phyloP scores from a whole-genome alignment of 768 basidiomycete genomes.

The Termitomyces sp. region DNA sequence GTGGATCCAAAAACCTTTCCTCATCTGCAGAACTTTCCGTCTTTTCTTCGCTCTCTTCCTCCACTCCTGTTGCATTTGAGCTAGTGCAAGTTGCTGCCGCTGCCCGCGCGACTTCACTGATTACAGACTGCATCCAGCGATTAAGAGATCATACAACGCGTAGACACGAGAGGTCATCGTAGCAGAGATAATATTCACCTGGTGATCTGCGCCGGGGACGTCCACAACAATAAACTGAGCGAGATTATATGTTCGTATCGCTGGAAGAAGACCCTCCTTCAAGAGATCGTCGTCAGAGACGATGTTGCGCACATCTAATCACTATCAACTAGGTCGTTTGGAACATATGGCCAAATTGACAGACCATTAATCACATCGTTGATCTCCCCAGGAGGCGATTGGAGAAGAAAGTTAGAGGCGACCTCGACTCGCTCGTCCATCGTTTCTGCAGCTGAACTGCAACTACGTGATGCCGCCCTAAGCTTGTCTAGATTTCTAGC shows the following conservation, averaged over 20 bases:
- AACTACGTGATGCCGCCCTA: neutral
- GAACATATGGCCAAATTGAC: conserved; percentile 11
- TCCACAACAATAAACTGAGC: conserved; percentile 85
- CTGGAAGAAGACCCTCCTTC: conserved; percentile 70
- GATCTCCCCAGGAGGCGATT: conserved; percentile 93
- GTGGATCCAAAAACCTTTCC: conserved; percentile 80
- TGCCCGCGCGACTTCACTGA: conserved; percentile 67
- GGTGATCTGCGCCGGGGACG: conserved; percentile 70
- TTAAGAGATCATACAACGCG: conserved; percentile 1
- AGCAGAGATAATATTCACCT: conserved; percentile 41
- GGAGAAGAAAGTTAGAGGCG: conserved; percentile 76
- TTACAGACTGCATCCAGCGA: conserved; percentile 54
- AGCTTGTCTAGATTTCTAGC: neutral
- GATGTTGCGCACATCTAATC: conserved; percentile 82
- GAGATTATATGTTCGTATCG: conserved; percentile 79
- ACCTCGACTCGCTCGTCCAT: conserved; percentile 72
- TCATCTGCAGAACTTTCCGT: conserved; percentile 32
- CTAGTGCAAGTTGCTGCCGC: conserved; percentile 15
- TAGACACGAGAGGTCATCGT: neutral
- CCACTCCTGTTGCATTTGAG: neutral
- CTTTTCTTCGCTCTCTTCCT: neutral
- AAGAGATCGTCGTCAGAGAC: conserved; percentile 84
- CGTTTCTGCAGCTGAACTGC: neutral
- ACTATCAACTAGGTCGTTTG: neutral
- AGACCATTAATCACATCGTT: conserved; percentile 92